Base-by-base conservation (phyloP, 768 basidiomycete genomes). In the Amanita subjunquillea region DNA sequence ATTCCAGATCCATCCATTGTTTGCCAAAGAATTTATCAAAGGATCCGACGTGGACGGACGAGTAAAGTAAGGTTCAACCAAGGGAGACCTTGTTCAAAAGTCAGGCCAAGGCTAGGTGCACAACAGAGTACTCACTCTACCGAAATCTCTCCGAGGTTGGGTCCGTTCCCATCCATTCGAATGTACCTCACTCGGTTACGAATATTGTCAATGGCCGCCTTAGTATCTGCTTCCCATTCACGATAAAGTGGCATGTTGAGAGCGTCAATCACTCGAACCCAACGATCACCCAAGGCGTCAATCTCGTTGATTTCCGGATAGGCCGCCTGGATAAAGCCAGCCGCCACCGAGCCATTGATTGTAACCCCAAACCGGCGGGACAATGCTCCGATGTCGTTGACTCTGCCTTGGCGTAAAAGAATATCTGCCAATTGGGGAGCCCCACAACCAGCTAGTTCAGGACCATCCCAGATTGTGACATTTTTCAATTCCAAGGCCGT, bases 1-100 rank as follows among this genome's bases (percentile, higher is more conserved):
- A 57, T 85, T 72, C 95, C 96, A 99, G 58, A 99, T 92, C 96
- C 96, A 99, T 2, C 96, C 96, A 63, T 99, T 99, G 68, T 98
- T 97, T 4, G 95, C 96, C 27, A 99, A 72, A 2, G 88, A 85
- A 62, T 92, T 87, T 12, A 77, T 71, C 29, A 72, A 62, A n/a
- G 73, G 76, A 49, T 79, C 75, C 12, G 71, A 65, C 34, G 69
- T 55, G 7, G 66, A 60, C 22, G 97, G 66, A 23, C 92, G 85
- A 1, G 93, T 97, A 68, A 99, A 99, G 70, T 97, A 97, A 3
- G 77, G 67, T 62, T 98, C 96, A 41, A 91, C 86, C 41, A 99
- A 73, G 20, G 95, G 92, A 13, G 73, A 76, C 38, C 93, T 96
- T 58, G 0, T 30, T 52, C 41, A 8, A 17, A 20, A 36, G 41